Evolutionary conservation across 169 alveolate genomes (phyloP).

Genomic region (Plasmodium fragile): DNA sequence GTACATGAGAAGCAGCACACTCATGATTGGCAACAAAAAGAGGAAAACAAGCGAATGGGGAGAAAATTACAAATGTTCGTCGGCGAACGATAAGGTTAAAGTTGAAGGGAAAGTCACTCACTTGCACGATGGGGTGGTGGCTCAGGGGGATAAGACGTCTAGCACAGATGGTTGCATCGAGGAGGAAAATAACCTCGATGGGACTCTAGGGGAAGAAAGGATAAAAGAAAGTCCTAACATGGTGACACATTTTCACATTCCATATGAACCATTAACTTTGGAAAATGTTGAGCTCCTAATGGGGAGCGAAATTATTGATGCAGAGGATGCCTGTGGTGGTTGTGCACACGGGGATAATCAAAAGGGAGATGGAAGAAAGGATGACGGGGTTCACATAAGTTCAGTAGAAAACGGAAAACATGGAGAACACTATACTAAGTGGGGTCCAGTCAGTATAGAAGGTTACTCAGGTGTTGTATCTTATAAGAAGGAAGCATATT

Average conservation of each 20-base stretch:
- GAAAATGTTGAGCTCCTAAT: background rate
- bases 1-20: constrained; percentile 33
- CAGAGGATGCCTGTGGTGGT: background rate
- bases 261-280: background rate
- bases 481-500: background rate
- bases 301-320: background rate
- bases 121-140: background rate
- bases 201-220: background rate
- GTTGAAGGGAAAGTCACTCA: background rate
- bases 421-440: background rate
- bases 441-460: background rate
- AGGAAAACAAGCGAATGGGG: background rate
- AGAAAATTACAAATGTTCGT: background rate
- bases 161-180: background rate
- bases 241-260: background rate
- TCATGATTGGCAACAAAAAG: background rate
- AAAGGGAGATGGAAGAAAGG: background rate
- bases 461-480: background rate
- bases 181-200: background rate
- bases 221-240: background rate
- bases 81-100: background rate
- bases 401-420: background rate
- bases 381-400: background rate
- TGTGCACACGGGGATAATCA: background rate
- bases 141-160: background rate